A percentile compares a stretch with the other conserved stretches of the same genome.
Evolutionary conservation across 306 rosid species (phyloP).

Genomic region (Vicia sativa): DNA sequence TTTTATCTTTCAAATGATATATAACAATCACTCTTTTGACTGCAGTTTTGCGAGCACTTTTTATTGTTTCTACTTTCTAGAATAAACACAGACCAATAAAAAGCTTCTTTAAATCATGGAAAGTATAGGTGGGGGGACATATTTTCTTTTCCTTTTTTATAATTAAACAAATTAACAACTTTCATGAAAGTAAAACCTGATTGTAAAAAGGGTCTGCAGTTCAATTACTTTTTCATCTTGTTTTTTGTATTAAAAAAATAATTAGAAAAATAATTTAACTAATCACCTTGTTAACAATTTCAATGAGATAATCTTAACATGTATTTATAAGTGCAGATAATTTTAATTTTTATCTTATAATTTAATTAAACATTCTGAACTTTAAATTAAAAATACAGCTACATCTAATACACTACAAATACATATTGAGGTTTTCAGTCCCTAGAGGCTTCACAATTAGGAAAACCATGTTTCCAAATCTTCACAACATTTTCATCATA

Average conservation of each 20-base stretch:
- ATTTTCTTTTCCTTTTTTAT: background rate
- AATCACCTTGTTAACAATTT: background rate
- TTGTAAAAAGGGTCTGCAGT: background rate
- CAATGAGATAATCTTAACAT: no score
- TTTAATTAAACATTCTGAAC: background rate
- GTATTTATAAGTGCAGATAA: no score
- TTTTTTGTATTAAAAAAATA: background rate
- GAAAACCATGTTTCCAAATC: background rate
- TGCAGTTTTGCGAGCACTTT: background rate
- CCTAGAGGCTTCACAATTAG: background rate
- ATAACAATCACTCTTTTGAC: conserved; percentile 37
- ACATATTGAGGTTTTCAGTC: conserved; percentile 9
- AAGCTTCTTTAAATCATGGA: conserved; percentile 17
- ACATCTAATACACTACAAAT: background rate
- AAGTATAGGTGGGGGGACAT: conserved; percentile 31
- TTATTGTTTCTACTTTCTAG: conserved; percentile 18
- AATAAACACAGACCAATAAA: conserved; percentile 15
- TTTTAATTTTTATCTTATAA: no score
- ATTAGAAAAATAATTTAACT: background rate
- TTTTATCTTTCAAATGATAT: conserved; percentile 20
- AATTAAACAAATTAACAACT: conserved; percentile 28
- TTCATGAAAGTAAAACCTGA: background rate
- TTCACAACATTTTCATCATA: background rate
- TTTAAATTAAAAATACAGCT: background rate
- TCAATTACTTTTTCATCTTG: background rate